phyloP scores from a whole-genome alignment of 2,329 filamentous ascomycete species.

The Xylariaceae sp. region DNA sequence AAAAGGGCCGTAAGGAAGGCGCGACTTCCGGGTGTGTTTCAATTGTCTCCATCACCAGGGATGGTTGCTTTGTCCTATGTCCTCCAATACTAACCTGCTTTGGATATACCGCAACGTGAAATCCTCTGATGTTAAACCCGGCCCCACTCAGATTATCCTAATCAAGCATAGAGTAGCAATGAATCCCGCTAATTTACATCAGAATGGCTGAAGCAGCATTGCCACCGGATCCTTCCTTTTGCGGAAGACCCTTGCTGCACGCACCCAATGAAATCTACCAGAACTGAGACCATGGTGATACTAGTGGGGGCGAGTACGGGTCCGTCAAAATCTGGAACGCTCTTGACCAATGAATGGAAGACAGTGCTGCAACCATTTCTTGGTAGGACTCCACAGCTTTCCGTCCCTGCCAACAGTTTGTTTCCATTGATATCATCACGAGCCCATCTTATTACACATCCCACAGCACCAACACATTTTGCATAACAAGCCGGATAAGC shows the following conservation, averaged over 20 bases:
- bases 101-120: neutral
- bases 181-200: neutral
- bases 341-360: too few relatives aligned
- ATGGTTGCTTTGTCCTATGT: neutral
- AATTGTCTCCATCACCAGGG: constrained; percentile 2
- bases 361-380: constrained; percentile 11
- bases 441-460: neutral
- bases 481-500: too few relatives aligned
- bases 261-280: constrained; percentile 11
- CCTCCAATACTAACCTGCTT: constrained; percentile 8
- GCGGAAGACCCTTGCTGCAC: constrained; percentile 3
- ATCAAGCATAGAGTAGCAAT: too few relatives aligned
- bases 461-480: too few relatives aligned
- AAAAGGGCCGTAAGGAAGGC: too few relatives aligned
- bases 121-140: neutral
- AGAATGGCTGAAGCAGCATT: constrained; percentile 6
- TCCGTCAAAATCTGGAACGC: too few relatives aligned
- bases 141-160: neutral
- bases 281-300: constrained; percentile 7
- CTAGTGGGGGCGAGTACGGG: neutral
- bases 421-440: neutral
- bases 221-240: constrained; percentile 8
- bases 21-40: too few relatives aligned
- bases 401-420: neutral
- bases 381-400: neutral